Base-by-base conservation (phyloP, 2,329 filamentous ascomycete genomes). In the Penicillium frequentans region DNA sequence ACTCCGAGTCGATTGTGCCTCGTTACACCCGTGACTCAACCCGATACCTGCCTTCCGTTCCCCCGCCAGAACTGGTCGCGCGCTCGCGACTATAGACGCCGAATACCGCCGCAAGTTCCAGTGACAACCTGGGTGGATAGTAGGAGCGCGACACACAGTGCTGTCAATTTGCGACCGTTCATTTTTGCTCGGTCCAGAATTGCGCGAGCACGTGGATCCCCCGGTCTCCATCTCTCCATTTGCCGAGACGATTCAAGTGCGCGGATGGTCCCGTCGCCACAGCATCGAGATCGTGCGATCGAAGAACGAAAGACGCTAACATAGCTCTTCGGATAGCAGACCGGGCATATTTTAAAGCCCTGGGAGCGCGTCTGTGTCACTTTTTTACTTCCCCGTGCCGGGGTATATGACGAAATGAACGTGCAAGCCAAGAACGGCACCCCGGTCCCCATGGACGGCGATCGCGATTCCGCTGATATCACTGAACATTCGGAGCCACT, bases 401-500 rank as follows among this genome's bases (percentile, higher is more conserved):
- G 58, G 48, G 62, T 66, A 64, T 56, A 71, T 71, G 70, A 61
- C 65, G 63, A 65, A 58, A 72, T 73, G 70, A 69, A 70, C 43
- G 55, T 64, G 59, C 66, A 68, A 51, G 66, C 64, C 62, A 70
- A 73, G 62, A 73, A 75, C 68, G 71, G 70, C 57, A 68, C 71
- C 49, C 68, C 68, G 56, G 71, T 72, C 57, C 67, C 69, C 55
- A 72, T 71, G 48, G 75, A 75, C 64, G 72, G 63, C 55, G 76
- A 77, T 60, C 69, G 71, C 52, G 73, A 76, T 52, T 66, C 68
- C 55, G 70, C 68, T 50, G 73, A 73, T 51, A 70, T 70, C 61
- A 70, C 71, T 43, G 71, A 75, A 55, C 68, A 68, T 49, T 59
- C 66, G 33, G 69, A 68, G 43, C 62, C 66, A 72, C 75, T 73